phyloP scores from a whole-genome alignment of 805 yeast species.

The Jamesozyma rosinii region DNA sequence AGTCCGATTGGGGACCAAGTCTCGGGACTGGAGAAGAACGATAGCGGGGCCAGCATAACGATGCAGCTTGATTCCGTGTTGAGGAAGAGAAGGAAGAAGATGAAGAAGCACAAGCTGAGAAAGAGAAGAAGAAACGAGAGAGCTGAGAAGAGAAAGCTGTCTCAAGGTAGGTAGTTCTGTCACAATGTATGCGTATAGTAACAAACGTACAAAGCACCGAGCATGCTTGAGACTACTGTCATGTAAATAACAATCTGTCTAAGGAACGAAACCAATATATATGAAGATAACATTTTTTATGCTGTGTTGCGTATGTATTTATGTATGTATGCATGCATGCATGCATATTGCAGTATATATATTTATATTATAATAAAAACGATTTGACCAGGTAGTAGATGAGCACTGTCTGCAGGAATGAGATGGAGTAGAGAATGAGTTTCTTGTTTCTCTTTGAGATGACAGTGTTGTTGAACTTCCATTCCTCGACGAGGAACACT shows the following conservation, averaged over 20 bases:
- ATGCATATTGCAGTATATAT: neutral
- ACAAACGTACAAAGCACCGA: no score
- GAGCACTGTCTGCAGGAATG: conserved; percentile 1
- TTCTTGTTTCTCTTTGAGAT: conserved; percentile 1
- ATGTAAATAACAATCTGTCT: no score
- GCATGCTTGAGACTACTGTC: no score
- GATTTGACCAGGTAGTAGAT: neutral
- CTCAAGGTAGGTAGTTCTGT: conserved; percentile 33
- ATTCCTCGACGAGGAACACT: conserved; percentile 28
- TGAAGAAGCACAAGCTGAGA: conserved; percentile 95
- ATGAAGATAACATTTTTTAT: no score
- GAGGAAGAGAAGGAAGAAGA: conserved; percentile 82
- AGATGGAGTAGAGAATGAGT: neutral
- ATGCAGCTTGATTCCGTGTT: conserved; percentile 57
- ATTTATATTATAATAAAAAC: conserved; percentile 1
- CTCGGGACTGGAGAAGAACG: neutral
- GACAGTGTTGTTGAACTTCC: conserved; percentile 21
- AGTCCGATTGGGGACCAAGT: neutral
- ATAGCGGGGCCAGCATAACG: neutral
- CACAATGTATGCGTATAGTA: no score
- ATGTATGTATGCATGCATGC: neutral
- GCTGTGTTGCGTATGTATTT: neutral
- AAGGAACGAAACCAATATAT: no score
- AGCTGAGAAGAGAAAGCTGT: conserved; percentile 64
- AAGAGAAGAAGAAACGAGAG: conserved; percentile 94